Evolutionary conservation across 148 eudicot species (phyloP), one percentile per base, ranked within the genome.

Genomic region (Persicaria maculosa): DNA sequence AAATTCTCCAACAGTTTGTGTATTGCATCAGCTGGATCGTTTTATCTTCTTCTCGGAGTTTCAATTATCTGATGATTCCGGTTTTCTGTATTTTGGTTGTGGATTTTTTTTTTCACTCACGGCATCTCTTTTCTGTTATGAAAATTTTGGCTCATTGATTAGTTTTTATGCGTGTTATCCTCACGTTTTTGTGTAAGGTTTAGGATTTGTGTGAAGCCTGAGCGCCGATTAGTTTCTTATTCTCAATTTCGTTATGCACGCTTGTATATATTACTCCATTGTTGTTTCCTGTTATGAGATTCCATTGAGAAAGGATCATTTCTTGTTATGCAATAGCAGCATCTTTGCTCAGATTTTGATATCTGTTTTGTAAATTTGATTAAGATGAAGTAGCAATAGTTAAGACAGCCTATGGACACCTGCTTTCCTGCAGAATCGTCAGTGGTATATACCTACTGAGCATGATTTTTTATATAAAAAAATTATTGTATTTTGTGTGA

Each of bases 171-270:
- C 40, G 70, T 40, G 46, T 5, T 65, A 17, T 65, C 14, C 40
- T 40, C 70, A 5, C 17, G 46, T 14, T 15, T 43, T 65, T 17
- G 70, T 40, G 70, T 65, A 36, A 43, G 70, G 43, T 65, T 57
- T 40, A 40, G 14, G 70, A 43, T 40, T 65, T 14, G 7, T 65
- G 15, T 36, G 70, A 15, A 36, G 16, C 40, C 47, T 65, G 20
- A 43, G 47, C 47, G 47, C 70, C 45, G 9, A 65, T 40, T 65
- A 17, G 70, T 65, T 6, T 65, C 47, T 65, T 12, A 65, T 14
- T 40, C 70, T 43, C 19, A 65, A 65, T 36, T 65, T 65, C 70
- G 70, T 65, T 65, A 65, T 64, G 68, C n/a, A n/a, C 7, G n/a
- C 45, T 45, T 36, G 45, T 64, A 31, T 40, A 40, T 40, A 40